Base-by-base conservation (phyloP, 495 filamentous ascomycete species). In the Ascobolus immersus region DNA sequence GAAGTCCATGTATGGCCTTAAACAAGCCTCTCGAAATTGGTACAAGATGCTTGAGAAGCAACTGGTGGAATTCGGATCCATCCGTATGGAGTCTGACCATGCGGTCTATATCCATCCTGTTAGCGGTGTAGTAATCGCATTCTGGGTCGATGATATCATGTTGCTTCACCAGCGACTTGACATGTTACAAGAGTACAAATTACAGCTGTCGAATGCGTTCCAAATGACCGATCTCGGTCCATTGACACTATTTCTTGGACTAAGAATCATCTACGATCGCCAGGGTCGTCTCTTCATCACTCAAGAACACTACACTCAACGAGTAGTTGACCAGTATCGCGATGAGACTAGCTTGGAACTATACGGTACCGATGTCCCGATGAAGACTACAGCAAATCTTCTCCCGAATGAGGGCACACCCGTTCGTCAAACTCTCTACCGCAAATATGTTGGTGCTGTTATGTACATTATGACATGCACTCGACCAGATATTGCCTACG, bases 1-100 rank as follows among this genome's bases (percentile, higher is more conserved):
- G 10, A 40, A 37, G 0, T 38, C 10, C 21, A 19, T 39, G 11
- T 46, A 46, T 32, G 34, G 44, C 3, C 32, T 48, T 9, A 45
- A 48, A 28, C 37, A 48, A 25, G 26, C 40, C 14, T 18, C 43
- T n/a, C 15, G 33, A 34, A 11, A 38, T 25, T 44, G 34, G 44
- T 33, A 40, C 25, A 20, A 15, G 4, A 23, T 26, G 17, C 21
- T 48, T 32, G 23, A 21, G 5, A 23, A 25, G 3, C 36, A 28
- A 11, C 34, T 44, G 14, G 5, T 18, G 3, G 9, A 8, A 14
- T 12, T 21, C 7, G 37, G 27, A 5, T 39, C 36, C 20, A 14
- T 7, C 23, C 9, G 17, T 21, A 17, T 35, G 14, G 21, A 14
- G 12, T 41, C 38, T 23, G 29, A 41, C 15, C 34, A 20, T n/a